Percentiles rank a stretch among this genome's conserved stretches.
Conservation (phyloP, 2,329 filamentous ascomycete species). For the Beauveria brongniartii region DNA sequence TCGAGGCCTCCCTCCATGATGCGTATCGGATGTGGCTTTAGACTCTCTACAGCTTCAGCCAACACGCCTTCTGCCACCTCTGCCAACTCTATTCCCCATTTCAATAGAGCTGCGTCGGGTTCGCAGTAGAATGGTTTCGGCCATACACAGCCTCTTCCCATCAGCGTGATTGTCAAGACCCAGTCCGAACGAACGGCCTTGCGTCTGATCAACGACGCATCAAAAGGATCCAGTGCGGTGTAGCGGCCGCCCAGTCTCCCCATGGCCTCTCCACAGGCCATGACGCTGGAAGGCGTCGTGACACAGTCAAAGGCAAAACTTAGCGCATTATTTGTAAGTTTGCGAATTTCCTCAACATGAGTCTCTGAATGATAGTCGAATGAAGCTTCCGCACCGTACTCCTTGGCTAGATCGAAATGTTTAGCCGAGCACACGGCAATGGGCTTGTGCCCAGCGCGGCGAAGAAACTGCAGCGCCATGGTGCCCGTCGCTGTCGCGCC, state of each 20-base stretch:
- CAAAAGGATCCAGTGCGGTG: slow-evolving; percentile 24
- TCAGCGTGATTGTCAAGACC: slow-evolving; percentile 20
- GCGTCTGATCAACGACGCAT: slow-evolving; percentile 12
- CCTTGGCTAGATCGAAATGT: slow-evolving; percentile 26
- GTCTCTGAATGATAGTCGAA: slow-evolving; percentile 29
- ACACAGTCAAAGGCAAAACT: slow-evolving; percentile 31
- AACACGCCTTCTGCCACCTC: not conserved
- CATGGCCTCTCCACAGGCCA: slow-evolving; percentile 29
- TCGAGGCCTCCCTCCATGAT: slow-evolving; percentile 19
- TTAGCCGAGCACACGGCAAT: slow-evolving; percentile 18
- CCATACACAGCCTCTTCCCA: slow-evolving; percentile 18
- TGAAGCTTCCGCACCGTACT: slow-evolving; percentile 28
- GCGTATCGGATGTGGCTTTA: slow-evolving; percentile 13
- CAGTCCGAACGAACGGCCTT: slow-evolving; percentile 18
- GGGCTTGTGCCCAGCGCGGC: slow-evolving; percentile 5
- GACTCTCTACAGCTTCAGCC: not conserved
- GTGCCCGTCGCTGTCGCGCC: slow-evolving; percentile 35
- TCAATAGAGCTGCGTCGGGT: not conserved
- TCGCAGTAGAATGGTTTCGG: slow-evolving; percentile 15
- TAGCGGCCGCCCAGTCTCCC: slow-evolving; percentile 29
- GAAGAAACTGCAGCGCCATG: slow-evolving; percentile 30
- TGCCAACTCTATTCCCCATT: not conserved
- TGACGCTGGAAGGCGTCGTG: slow-evolving; percentile 20
- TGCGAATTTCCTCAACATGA: slow-evolving; percentile 22
- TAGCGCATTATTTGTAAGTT: slow-evolving; percentile 29